Evolutionary conservation across 306 rosid genomes (phyloP).

Genomic region (Cucumis cinereus): DNA sequence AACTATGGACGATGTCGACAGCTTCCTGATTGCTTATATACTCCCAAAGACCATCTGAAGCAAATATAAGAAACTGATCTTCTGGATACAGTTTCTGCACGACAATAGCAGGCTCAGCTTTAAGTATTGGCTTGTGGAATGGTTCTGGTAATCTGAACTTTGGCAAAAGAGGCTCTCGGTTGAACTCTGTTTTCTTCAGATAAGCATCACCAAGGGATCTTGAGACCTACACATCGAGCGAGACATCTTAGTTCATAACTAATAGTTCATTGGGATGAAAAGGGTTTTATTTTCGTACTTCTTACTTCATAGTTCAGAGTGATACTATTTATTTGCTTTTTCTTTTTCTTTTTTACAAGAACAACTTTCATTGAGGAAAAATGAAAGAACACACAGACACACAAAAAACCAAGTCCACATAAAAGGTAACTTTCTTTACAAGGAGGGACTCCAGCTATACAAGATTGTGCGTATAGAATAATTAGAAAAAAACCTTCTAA

Average conservation of each 20-base stretch:
- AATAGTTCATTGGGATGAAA: neutral
- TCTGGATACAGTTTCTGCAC: slow-evolving; percentile 50
- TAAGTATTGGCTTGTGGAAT: slow-evolving; percentile 67
- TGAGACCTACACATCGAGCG: slow-evolving; percentile 49
- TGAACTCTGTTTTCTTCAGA: slow-evolving; percentile 70
- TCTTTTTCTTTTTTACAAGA: no score
- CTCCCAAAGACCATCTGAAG: slow-evolving; percentile 98
- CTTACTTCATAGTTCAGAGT: no score
- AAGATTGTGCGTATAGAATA: no score
- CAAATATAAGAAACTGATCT: slow-evolving; percentile 83
- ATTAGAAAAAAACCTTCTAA: no score
- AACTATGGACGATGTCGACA: slow-evolving; percentile 61
- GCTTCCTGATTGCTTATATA: slow-evolving; percentile 85
- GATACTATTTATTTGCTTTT: no score
- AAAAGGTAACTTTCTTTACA: no score
- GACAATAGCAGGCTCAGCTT: slow-evolving; percentile 66
- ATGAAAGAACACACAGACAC: no score
- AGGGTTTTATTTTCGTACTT: no score
- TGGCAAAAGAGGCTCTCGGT: slow-evolving; percentile 56
- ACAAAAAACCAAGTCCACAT: no score
- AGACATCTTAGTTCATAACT: neutral
- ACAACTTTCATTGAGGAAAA: no score
- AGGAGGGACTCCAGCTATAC: no score
- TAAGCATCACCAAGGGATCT: slow-evolving; percentile 98
- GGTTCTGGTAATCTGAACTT: slow-evolving; percentile 71